Conservation (phyloP, 2,329 filamentous ascomycete species). For the Apiospora hydei region DNA sequence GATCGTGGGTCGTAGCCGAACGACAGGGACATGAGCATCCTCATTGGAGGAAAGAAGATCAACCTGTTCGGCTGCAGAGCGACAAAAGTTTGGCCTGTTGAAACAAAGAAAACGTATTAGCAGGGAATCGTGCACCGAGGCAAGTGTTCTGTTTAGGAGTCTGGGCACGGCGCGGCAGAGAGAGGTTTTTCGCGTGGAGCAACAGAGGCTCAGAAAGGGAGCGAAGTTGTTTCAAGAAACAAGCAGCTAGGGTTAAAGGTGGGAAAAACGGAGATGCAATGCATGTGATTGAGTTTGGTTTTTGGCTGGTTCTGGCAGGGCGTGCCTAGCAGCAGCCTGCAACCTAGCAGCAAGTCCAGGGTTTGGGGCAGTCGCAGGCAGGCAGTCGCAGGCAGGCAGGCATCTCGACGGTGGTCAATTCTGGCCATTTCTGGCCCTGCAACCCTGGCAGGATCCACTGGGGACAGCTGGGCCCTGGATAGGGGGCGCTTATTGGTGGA, state of each 20-base stretch:
- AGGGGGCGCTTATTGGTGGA: not conserved
- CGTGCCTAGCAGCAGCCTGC: not conserved
- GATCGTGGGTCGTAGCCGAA: not conserved
- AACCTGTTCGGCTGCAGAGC: not conserved
- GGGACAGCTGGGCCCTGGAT: not conserved
- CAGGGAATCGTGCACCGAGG: not conserved
- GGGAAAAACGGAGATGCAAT: not conserved
- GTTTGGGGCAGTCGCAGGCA: not conserved
- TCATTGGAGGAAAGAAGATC: not conserved
- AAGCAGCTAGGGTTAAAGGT: not conserved
- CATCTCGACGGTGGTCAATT: not conserved
- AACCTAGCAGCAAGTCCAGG: not conserved
- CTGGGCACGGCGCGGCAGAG: not conserved
- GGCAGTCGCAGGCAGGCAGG: no score
- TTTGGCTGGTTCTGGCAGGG: not conserved
- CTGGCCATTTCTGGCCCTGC: no score
- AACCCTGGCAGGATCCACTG: not conserved
- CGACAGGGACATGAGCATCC: not conserved
- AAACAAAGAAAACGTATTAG: not conserved
- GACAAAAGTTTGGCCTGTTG: not conserved
- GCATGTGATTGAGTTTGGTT: not conserved
- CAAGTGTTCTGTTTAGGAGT: not conserved
- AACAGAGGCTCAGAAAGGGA: not conserved
- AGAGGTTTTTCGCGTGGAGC: constrained; percentile 4
- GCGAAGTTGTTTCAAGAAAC: constrained; percentile 6